phyloP scores from a whole-genome alignment of 2,329 filamentous ascomycete species.

The Eurotiales sp. region DNA sequence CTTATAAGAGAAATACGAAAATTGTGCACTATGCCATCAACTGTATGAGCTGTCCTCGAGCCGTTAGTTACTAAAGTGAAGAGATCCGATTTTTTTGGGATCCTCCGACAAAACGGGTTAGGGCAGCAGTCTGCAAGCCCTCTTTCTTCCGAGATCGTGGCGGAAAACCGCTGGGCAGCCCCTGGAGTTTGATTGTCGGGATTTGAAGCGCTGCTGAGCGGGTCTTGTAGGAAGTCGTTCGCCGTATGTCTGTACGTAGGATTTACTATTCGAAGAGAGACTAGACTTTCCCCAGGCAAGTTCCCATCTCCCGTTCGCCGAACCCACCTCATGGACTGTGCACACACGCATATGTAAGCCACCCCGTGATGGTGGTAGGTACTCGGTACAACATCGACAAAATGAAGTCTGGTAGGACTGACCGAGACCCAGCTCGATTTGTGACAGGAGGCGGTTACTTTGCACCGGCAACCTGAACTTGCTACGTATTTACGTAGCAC shows the following conservation, averaged over 20 bases:
- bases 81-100: neutral
- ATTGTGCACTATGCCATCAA: conserved; percentile 1
- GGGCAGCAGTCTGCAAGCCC: conserved; percentile 9
- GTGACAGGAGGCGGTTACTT: no score
- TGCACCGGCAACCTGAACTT: no score
- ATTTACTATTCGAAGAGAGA: no score
- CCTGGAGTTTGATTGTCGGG: no score
- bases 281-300: neutral
- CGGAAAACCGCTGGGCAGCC: no score
- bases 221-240: no score
- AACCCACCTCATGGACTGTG: no score
- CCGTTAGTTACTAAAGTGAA: neutral
- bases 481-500: no score
- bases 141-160: conserved; percentile 16
- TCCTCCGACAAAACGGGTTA: neutral
- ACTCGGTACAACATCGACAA: no score
- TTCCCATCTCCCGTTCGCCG: neutral
- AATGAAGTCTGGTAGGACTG: no score
- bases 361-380: neutral
- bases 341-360: neutral
- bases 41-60: conserved; percentile 10
- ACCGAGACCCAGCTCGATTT: no score
- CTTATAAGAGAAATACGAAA: conserved; percentile 1
- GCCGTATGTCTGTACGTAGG: neutral
- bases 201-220: no score